phyloP scores from a whole-genome alignment of 1,139 yeast species.

The Protomyces inundatus region DNA sequence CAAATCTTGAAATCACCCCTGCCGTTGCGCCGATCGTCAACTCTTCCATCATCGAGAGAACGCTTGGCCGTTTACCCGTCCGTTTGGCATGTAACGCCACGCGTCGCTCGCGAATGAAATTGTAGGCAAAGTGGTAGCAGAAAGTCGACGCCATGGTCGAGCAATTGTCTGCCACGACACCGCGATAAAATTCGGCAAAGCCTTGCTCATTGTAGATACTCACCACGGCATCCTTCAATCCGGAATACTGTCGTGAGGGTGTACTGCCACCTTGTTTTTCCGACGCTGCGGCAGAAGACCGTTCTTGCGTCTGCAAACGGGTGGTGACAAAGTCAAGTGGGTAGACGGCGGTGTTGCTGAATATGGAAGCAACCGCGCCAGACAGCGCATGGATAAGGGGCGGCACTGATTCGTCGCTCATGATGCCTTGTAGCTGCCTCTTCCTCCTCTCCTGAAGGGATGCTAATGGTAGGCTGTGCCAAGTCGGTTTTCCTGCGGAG shows the following conservation, averaged over 20 bases:
- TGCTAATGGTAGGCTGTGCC: too few relatives aligned
- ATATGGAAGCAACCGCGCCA: constrained; percentile 77
- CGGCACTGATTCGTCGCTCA: constrained; percentile 35
- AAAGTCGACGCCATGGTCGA: constrained; percentile 24
- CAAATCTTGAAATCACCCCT: constrained; percentile 75
- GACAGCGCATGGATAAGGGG: constrained; percentile 71
- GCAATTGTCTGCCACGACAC: constrained; percentile 16
- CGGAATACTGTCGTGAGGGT: constrained; percentile 8
- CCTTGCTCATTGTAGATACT: constrained; percentile 19
- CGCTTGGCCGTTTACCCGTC: constrained; percentile 2
- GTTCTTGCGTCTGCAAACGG: constrained; percentile 33
- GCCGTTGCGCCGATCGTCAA: constrained; percentile 73
- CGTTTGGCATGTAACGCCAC: constrained; percentile 1
- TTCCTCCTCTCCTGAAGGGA: too few relatives aligned
- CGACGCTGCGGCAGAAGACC: constrained; percentile 34
- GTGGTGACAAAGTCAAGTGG: constrained; percentile 61
- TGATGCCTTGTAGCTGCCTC: background rate
- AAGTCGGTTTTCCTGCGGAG: too few relatives aligned
- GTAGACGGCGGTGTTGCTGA: constrained; percentile 77
- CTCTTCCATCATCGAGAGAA: constrained; percentile 60
- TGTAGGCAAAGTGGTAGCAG: constrained; percentile 23
- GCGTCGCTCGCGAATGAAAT: constrained; percentile 8
- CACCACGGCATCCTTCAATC: constrained; percentile 13
- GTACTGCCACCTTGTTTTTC: constrained; percentile 45
- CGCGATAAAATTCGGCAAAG: constrained; percentile 9